phyloP scores from a whole-genome alignment of 208 protist species.

The Acanthamoeba divionensis region DNA sequence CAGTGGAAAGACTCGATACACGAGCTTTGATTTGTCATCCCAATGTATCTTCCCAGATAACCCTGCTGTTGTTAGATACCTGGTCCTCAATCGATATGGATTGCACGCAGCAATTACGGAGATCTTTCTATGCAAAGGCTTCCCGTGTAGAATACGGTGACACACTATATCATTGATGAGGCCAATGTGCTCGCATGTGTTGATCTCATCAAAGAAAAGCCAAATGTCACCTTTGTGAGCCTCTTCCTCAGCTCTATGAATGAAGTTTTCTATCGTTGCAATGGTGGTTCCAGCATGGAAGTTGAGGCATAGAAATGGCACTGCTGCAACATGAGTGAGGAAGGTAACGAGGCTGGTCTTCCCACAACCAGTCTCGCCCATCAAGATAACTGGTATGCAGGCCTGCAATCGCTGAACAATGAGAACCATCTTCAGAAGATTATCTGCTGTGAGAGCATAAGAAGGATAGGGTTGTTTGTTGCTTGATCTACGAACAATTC shows the following conservation, averaged over 20 bases:
- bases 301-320: constrained; percentile 66
- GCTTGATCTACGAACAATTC: background rate
- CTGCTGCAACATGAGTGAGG: background rate
- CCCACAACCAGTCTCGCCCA: too few relatives aligned
- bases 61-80: background rate
- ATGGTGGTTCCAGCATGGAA: constrained; percentile 70
- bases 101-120: constrained; percentile 78
- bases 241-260: constrained; percentile 29
- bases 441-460: constrained; percentile 80
- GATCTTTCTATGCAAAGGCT: constrained; percentile 30
- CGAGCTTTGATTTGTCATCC: too few relatives aligned
- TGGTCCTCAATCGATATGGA: constrained; percentile 68
- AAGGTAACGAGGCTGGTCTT: background rate
- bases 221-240: background rate
- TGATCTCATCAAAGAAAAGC: constrained; percentile 82
- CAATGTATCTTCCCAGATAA: background rate
- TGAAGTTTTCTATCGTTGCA: background rate
- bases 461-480: too few relatives aligned
- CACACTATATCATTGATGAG: constrained; percentile 76
- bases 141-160: constrained; percentile 47
- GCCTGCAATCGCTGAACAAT: constrained; percentile 65
- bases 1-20: constrained; percentile 81
- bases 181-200: constrained; percentile 73
- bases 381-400: constrained; percentile 74
- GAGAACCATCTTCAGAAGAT: constrained; percentile 79